Conservation (phyloP, 495 filamentous ascomycete species). For the Xylaria curta region DNA sequence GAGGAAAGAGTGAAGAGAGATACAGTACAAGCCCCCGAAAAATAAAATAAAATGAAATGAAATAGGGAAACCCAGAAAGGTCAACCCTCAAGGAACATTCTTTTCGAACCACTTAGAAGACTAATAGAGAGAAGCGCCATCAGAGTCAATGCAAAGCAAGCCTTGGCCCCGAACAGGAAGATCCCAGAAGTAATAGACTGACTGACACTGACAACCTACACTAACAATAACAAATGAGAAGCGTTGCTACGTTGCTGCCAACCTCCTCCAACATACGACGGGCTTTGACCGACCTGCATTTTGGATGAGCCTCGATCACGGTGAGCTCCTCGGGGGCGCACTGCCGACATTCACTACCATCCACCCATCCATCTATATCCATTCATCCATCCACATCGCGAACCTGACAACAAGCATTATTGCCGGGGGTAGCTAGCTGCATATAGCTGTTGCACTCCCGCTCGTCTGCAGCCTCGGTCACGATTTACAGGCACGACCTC, state of each 20-base stretch:
- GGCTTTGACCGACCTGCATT: slow-evolving; percentile 1
- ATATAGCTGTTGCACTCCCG: not conserved
- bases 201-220: no score
- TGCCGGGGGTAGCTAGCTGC: not conserved
- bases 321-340: slow-evolving; percentile 29
- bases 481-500: not conserved
- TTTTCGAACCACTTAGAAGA: not conserved
- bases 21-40: not conserved
- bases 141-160: not conserved
- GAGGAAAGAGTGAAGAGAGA: not conserved
- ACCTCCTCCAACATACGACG: slow-evolving; percentile 14
- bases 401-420: not conserved
- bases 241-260: not conserved
- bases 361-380: no score
- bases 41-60: not conserved
- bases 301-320: slow-evolving; percentile 26
- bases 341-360: not conserved
- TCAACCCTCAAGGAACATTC: not conserved
- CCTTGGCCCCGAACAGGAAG: not conserved
- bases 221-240: slow-evolving; percentile 1
- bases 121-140: not conserved
- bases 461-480: not conserved
- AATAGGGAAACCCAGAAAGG: not conserved
- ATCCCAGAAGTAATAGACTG: not conserved
- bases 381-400: not conserved